Evolutionary conservation across 345 rosid genomes (phyloP).

Genomic region (Alliaria petiolata): DNA sequence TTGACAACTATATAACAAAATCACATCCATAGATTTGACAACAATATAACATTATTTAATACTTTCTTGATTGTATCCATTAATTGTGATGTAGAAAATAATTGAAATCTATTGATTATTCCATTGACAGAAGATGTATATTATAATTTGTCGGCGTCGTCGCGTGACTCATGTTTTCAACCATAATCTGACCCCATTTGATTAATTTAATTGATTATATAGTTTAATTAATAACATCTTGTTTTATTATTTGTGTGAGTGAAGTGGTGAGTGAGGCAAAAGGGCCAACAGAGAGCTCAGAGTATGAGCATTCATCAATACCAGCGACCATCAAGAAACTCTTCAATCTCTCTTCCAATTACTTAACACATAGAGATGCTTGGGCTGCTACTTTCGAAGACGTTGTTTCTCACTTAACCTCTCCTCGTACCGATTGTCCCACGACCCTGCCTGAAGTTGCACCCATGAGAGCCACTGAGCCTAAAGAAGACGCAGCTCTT

Average conservation of each 20-base stretch:
- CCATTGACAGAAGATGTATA: background rate
- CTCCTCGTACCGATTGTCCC: conserved; percentile 95
- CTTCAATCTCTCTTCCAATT: conserved; percentile 79
- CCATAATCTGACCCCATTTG: conserved; percentile 13
- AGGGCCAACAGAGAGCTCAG: conserved; percentile 75
- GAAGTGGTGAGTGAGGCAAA: conserved; percentile 61
- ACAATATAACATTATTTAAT: background rate
- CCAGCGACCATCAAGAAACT: conserved; percentile 95
- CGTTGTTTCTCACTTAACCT: conserved; percentile 52
- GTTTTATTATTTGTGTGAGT: conserved; percentile 16
- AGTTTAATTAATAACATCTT: background rate
- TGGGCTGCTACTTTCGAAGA: conserved; percentile 96
- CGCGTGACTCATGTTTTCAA: conserved; percentile 19
- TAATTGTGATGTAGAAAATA: background rate
- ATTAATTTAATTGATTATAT: background rate
- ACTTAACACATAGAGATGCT: conserved; percentile 93
- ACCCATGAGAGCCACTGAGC: conserved; percentile 65
- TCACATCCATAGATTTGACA: too few relatives aligned
- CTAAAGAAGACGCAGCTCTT: conserved; percentile 58
- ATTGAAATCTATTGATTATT: conserved; percentile 16
- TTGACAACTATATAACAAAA: conserved; percentile 26
- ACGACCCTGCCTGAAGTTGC: conserved; percentile 69
- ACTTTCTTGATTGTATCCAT: conserved; percentile 10
- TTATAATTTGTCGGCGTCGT: conserved; percentile 15
- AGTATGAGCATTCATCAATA: conserved; percentile 89